Conservation (phyloP, 345 rosid genomes). For the Acer negundo region DNA sequence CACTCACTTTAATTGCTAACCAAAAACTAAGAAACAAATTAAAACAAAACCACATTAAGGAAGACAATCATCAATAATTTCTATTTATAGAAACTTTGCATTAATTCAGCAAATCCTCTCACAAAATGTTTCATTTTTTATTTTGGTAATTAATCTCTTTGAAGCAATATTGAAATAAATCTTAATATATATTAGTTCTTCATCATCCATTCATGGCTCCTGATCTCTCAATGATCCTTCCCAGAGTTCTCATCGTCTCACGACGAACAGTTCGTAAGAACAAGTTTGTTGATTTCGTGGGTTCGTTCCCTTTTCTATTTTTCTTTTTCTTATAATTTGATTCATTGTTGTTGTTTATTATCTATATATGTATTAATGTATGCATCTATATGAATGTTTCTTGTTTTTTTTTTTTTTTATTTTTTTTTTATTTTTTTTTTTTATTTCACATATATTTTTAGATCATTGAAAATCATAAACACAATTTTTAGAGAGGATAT, state of each 20-base stretch:
- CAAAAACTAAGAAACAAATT: neutral
- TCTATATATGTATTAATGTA: neutral
- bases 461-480: too few species aligned
- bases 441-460: too few species aligned
- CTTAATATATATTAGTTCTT: neutral
- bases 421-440: too few species aligned
- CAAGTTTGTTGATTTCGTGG: conserved; percentile 63
- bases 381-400: neutral
- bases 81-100: neutral
- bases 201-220: conserved; percentile 11
- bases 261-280: conserved; percentile 58
- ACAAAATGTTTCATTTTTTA: too few species aligned
- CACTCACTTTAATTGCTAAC: neutral
- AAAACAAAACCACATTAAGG: neutral
- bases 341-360: neutral
- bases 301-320: conserved; percentile 18
- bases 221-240: conserved; percentile 45
- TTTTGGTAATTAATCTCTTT: too few species aligned
- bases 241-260: conserved; percentile 64
- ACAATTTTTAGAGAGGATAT: too few species aligned
- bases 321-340: neutral
- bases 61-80: neutral
- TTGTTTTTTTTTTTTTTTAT: too few species aligned
- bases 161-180: neutral
- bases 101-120: neutral